A percentile compares a stretch with the other conserved stretches of the same genome.
These are phyloP conservation scores for Fusarium buharicum DNA, from an alignment of 2,329 filamentous ascomycete genomes.

Conservation along the genomic window DNA sequence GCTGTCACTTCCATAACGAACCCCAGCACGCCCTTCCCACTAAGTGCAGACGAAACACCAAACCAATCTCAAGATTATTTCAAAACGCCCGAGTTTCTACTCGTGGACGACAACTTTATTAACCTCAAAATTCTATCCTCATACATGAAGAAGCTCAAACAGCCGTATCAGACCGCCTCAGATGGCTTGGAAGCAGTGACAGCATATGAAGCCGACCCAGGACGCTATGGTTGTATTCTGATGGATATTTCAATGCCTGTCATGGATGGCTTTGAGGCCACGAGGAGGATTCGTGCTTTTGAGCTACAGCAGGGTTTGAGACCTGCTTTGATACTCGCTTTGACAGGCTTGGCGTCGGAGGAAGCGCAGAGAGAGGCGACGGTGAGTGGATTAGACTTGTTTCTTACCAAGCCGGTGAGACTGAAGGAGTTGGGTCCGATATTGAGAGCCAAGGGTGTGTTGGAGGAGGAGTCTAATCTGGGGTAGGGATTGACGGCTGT, in stretches of 20 bases:
- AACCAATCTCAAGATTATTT: conserved; percentile 10
- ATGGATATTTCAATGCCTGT: conserved; percentile 69
- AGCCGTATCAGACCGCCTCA: conserved; percentile 45
- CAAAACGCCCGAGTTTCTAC: conserved; percentile 42
- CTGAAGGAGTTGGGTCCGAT: conserved; percentile 52
- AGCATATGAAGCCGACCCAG: conserved; percentile 40
- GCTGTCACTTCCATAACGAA: not conserved
- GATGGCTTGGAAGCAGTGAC: conserved; percentile 52
- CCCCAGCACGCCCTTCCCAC: conserved; percentile 16
- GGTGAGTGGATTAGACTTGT: conserved; percentile 63
- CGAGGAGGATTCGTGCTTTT: conserved; percentile 60
- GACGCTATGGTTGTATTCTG: conserved; percentile 47
- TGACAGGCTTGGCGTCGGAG: conserved; percentile 63
- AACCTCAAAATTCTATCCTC: conserved; percentile 51
- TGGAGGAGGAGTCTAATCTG: conserved; percentile 25
- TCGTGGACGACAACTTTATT: conserved; percentile 57
- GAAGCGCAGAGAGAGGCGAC: conserved; percentile 64
- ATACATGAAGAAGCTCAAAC: conserved; percentile 51
- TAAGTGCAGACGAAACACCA: conserved; percentile 21
- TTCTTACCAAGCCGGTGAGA: conserved; percentile 64
- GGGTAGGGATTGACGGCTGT: not conserved
- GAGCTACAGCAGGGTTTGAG: conserved; percentile 56
- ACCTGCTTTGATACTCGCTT: conserved; percentile 60
- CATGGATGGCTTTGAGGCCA: conserved; percentile 64
- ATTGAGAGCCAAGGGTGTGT: conserved; percentile 28